Base-by-base conservation (phyloP, 75 land plant genomes). In the Sequoiadendron giganteum region DNA sequence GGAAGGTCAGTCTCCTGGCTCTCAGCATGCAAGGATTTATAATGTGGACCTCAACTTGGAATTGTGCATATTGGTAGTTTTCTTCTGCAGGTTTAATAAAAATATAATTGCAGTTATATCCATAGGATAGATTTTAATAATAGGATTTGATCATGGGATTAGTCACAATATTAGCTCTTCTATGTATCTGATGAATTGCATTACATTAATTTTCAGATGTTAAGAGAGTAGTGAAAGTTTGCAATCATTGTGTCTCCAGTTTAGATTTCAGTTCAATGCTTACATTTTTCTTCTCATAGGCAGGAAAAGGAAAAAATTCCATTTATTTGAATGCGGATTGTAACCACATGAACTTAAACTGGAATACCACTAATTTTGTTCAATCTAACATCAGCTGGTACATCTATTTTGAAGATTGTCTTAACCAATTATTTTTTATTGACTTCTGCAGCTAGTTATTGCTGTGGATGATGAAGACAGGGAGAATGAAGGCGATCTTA, bases 391-490 rank as follows among this genome's bases (percentile, higher is more conserved):
- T 82, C 5, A 82, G 25, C 1, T n/a, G 28, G n/a, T 82, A n/a
- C 11, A 13, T 82, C 38, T 34, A 1, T 56, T 85, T 21, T 36
- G 9, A 55, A 55, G 86, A 48, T 55, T 38, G 38, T 32, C 34
- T 34, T 85, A 85, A 55, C 43, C 19, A 11, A 85, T 54, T 28
- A 65, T 65, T 7, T 65, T 39, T 85, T 49, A 15, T 28, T 82
- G 28, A 43, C 28, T 3, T 82, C 73, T 90, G 86, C 95, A 98
- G 99, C 87, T 95, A 86, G 99, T 98, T 15, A 87, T 98, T 30
- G 99, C 95, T 85, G 99, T 98, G 34, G 99, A 98, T 92, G 99
- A 98, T 88, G 99, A 98, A 84, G 99, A 95, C 85, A 92, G 99
- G 90, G 99, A 98, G 88, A 98, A 98, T 91, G 99, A 98, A 89